A percentile compares a stretch with the other conserved stretches of the same genome.
Evolutionary conservation across 2,329 filamentous ascomycete genomes (phyloP).

Genomic region (Phyllosticta citribraziliensis): DNA sequence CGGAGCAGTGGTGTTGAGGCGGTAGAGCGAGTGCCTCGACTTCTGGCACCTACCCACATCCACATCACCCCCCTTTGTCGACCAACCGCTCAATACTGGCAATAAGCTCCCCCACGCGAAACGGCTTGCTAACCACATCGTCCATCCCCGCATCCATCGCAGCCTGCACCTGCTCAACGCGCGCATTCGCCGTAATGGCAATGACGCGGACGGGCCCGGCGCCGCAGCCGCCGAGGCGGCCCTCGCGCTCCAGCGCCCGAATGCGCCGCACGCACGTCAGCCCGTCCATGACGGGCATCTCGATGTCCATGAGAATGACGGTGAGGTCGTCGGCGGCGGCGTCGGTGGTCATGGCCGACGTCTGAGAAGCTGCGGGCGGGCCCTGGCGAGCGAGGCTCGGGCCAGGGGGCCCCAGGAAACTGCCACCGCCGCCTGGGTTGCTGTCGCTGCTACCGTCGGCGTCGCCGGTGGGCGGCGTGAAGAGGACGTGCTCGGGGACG

Average conservation of each 20-base stretch:
- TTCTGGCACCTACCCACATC: neutral
- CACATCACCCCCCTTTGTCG: neutral
- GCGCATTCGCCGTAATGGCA: conserved; percentile 28
- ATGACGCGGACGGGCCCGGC: conserved; percentile 22
- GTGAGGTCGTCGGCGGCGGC: conserved; percentile 14
- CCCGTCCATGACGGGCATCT: conserved; percentile 32
- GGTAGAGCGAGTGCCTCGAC: no score
- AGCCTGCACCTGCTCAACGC: conserved; percentile 26
- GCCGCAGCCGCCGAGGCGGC: conserved; percentile 10
- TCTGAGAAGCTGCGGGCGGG: neutral
- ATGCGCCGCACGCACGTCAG: conserved; percentile 25
- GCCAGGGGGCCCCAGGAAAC: neutral
- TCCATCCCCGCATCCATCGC: conserved; percentile 37
- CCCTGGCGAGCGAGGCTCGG: conserved; percentile 15
- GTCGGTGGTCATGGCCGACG: neutral
- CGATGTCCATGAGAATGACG: conserved; percentile 27
- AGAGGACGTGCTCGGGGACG: neutral
- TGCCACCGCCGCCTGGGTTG: neutral
- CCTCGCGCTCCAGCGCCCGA: conserved; percentile 21
- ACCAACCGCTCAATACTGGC: conserved; percentile 13
- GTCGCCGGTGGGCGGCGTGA: neutral
- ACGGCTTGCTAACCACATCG: conserved; percentile 71
- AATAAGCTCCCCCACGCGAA: conserved; percentile 31
- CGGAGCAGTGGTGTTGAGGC: no score
- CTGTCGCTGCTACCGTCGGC: neutral